Evolutionary conservation across 2,329 filamentous ascomycete species (phyloP).

Genomic region (Bipolaris gigantea): DNA sequence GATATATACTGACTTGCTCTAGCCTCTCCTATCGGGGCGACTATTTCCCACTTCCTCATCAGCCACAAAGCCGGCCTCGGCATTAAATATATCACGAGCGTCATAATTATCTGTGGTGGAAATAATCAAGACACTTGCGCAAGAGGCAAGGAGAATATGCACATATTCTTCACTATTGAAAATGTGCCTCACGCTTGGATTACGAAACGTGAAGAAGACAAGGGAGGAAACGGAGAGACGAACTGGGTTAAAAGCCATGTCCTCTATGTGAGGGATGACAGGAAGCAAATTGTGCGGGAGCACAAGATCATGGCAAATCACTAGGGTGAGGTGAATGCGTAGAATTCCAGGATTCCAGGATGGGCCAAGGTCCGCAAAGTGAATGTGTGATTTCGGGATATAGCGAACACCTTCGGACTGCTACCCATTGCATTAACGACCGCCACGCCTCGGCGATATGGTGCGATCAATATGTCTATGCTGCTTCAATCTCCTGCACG

Average conservation of each 20-base stretch:
- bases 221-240: neutral
- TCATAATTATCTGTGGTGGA: slow-evolving; percentile 16
- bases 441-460: neutral
- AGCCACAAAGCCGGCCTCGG: slow-evolving; percentile 23
- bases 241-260: neutral
- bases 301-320: neutral
- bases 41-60: slow-evolving; percentile 17
- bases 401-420: neutral
- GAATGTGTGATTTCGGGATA: neutral
- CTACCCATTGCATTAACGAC: neutral
- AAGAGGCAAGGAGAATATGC: neutral
- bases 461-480: neutral
- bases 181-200: slow-evolving; percentile 13
- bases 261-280: neutral
- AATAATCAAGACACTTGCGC: neutral
- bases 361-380: too few species aligned
- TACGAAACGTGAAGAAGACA: neutral
- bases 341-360: neutral
- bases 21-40: slow-evolving; percentile 27
- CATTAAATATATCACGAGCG: slow-evolving; percentile 19
- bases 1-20: neutral
- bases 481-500: slow-evolving; percentile 54
- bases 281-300: neutral
- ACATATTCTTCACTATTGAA: slow-evolving; percentile 21
- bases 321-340: neutral